A percentile compares a stretch with the other conserved stretches of the same genome.
These are phyloP conservation scores for Aspergillus awamori DNA, from an alignment of 2,329 filamentous ascomycete species.

Conservation along the genomic window DNA sequence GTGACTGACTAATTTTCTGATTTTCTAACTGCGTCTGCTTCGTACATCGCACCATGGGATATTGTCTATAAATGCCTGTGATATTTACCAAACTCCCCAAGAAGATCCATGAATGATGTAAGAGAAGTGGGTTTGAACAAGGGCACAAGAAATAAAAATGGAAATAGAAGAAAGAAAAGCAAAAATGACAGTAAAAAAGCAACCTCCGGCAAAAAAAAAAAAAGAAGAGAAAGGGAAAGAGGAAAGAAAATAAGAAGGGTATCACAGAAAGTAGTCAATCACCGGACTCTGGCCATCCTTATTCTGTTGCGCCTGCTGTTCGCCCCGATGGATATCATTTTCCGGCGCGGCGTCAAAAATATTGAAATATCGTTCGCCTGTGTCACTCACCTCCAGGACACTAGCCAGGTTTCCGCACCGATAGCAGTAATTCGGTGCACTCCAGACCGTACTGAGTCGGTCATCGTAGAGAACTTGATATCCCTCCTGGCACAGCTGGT, in stretches of 20 bases:
- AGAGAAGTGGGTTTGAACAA: neutral
- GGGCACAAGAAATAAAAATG: neutral
- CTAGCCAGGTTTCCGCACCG: slow-evolving; percentile 96
- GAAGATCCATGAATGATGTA: slow-evolving; percentile 5
- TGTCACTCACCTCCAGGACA: slow-evolving; percentile 92
- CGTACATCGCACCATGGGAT: slow-evolving; percentile 19
- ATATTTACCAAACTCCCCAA: slow-evolving; percentile 34
- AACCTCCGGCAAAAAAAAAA: slow-evolving; percentile 19
- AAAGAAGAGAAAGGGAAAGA: slow-evolving; percentile 7
- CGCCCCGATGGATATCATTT: slow-evolving; percentile 78
- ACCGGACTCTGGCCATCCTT: slow-evolving; percentile 72
- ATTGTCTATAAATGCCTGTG: slow-evolving; percentile 31
- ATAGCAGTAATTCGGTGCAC: slow-evolving; percentile 94
- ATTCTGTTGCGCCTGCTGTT: slow-evolving; percentile 71
- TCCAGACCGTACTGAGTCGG: slow-evolving; percentile 94
- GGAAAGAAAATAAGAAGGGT: slow-evolving; percentile 32
- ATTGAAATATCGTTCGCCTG: slow-evolving; percentile 93
- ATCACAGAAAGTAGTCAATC: slow-evolving; percentile 72
- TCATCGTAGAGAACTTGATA: slow-evolving; percentile 98
- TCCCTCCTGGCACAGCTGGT: slow-evolving; percentile 97
- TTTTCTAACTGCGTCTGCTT: slow-evolving; percentile 14
- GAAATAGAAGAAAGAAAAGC: slow-evolving; percentile 6
- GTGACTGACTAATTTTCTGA: slow-evolving; percentile 13
- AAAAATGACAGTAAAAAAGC: slow-evolving; percentile 7
- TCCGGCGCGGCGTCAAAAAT: slow-evolving; percentile 97